Evolutionary conservation across 2,329 filamentous ascomycete species (phyloP).

Genomic region (Aspergillus caelatus): DNA sequence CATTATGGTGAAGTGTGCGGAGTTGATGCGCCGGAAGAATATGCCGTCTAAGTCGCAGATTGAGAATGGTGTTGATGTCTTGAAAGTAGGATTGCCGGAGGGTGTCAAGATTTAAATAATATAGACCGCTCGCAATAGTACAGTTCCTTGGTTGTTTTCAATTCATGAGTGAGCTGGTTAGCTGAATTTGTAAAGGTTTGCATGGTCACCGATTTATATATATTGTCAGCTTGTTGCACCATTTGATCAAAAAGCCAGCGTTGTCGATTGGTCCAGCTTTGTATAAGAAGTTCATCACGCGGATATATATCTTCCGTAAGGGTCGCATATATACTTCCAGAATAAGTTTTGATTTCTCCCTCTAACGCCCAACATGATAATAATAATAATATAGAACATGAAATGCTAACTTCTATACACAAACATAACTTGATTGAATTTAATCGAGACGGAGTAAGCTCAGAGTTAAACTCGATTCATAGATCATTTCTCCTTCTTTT

Average conservation of each 20-base stretch:
- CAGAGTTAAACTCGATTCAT: not conserved
- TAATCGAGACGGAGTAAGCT: not conserved
- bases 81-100: constrained; percentile 35
- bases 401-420: constrained; percentile 12
- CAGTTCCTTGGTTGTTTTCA: not conserved
- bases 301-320: not conserved
- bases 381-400: constrained; percentile 21
- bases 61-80: constrained; percentile 52
- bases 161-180: not conserved
- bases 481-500: constrained; percentile 22
- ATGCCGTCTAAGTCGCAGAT: constrained; percentile 85
- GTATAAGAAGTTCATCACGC: not conserved
- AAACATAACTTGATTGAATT: constrained; percentile 14
- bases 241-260: not conserved
- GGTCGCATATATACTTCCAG: not conserved
- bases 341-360: constrained; percentile 21
- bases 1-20: constrained; percentile 76
- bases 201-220: not conserved
- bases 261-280: not conserved
- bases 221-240: no score
- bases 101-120: constrained; percentile 22
- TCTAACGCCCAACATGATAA: constrained; percentile 26
- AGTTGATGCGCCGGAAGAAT: constrained; percentile 78
- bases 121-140: no score
- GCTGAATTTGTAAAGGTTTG: not conserved